Base-by-base conservation (phyloP, 2,329 filamentous ascomycete genomes). In the Phoma sp. region DNA sequence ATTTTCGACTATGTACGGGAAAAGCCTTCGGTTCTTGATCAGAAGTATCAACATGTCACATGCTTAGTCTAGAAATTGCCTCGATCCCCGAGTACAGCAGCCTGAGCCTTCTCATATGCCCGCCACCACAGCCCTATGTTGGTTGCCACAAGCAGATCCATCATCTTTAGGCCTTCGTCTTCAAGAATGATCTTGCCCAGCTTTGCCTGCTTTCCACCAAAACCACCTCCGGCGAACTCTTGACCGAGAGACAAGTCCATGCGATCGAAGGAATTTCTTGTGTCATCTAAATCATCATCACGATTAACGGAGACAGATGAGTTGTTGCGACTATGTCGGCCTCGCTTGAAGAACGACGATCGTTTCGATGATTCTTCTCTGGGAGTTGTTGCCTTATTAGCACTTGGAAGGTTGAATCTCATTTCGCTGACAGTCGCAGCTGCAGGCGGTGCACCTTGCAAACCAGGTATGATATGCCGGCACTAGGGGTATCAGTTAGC, bases 91-190 rank as follows among this genome's bases (percentile, higher is more conserved):
- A 53, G 50, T 21, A 57, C 51, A 32, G 45, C 51, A n/a, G 51
- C 51, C 25, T 54, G 51, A 10, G 62, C 60, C 42, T 78, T 81
- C 65, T 91, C 89, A 84, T 92, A 97, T 4, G 90, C 87, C 65
- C 87, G 87, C 93, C 93, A 98, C 91, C 93, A 99, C 14, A 98
- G 79, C 1, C 90, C 92, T 77, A 99, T 85, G 70, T 96, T 97
- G 10, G 92, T 90, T 4, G 93, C 91, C 17, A 99, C 91, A 0
- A 96, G 81, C 53, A 99, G 75, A 79, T 99, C 95, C 66, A 98
- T 76, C 93, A 99, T 98, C 79, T 96, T 96, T 61, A 96, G 77
- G 0, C 95, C 95, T 67, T 96, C 93, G 50, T 93, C 87, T 64
- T 92, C 86, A 30, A 99, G 83, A 45, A 98, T 92, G 45, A 99